Conservation (phyloP, 345 rosid species). For the Ricinus communis region DNA sequence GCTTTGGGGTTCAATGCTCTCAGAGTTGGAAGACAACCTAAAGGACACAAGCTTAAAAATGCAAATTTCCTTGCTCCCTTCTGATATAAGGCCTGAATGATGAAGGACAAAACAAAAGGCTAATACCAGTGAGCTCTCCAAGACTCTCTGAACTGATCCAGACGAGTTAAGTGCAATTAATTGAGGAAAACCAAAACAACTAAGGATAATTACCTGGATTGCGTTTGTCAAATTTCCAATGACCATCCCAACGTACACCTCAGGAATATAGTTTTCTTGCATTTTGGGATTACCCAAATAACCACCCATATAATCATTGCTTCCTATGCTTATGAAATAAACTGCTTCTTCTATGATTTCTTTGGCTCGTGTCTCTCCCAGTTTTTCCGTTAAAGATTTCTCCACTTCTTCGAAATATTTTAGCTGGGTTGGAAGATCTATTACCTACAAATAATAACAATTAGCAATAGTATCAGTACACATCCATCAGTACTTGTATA, state of each 20-base stretch:
- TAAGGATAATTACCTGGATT: conserved; percentile 37
- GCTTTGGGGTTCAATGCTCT: conserved; percentile 39
- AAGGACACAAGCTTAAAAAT: conserved; percentile 43
- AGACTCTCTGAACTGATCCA: too few relatives aligned
- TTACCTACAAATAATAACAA: conserved; percentile 22
- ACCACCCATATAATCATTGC: conserved; percentile 55
- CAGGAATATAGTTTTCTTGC: conserved; percentile 37
- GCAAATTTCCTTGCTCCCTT: conserved; percentile 57
- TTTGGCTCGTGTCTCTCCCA: conserved; percentile 34
- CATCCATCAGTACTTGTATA: background rate
- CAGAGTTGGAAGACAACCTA: conserved; percentile 51
- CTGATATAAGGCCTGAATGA: conserved; percentile 34
- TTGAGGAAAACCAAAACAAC: too few relatives aligned
- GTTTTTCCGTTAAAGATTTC: conserved; percentile 33
- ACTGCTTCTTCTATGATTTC: conserved; percentile 46
- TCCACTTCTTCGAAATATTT: conserved; percentile 38
- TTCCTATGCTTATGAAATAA: conserved; percentile 53
- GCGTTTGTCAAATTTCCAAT: conserved; percentile 50
- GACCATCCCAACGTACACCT: conserved; percentile 45
- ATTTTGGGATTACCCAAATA: conserved; percentile 37
- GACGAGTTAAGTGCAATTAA: too few relatives aligned
- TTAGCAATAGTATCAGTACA: background rate
- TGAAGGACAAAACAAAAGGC: background rate
- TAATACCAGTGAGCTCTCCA: too few relatives aligned
- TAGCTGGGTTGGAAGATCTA: conserved; percentile 46